Base-by-base conservation (phyloP, 2,329 filamentous ascomycete genomes). In the Sporothrix humicola region DNA sequence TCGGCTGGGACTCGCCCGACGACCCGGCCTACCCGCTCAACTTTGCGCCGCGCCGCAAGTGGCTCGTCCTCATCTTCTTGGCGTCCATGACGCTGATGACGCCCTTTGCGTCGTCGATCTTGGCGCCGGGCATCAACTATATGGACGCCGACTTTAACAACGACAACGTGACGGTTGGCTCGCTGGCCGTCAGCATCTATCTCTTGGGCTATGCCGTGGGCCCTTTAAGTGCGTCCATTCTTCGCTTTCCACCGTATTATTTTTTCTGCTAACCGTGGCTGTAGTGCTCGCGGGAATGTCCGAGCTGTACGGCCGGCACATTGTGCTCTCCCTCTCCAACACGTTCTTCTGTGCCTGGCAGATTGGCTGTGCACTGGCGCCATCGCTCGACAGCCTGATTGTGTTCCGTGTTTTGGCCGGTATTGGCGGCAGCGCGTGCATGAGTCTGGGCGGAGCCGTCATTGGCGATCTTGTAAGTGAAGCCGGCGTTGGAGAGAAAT, bases 281-380 rank as follows among this genome's bases (percentile, higher is more conserved):
- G 85, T 87, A 13, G 87, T 77, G 48, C 74, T 77, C 2, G 76
- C 75, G 9, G 72, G 72, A 5, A 65, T 77, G 50, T 77, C 76
- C 1, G 77, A 77, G 42, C 44, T 77, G 58, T 77, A 77, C 61
- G 77, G 77, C 23, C 77, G 76, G n/a, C 59, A 75, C 37, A 93
- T 94, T 0, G 92, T 97, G 54, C 95, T 97, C 77, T 85, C 94
- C 42, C 84, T 85, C 0, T 91, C 92, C 9, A 94, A 93, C 71
- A 8, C 48, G 1, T 82, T 92, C 1, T 92, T 93, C 81, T 87
- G 87, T 68, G 85, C 81, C 0, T 92, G 91, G 78, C 90, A 75
- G 90, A 88, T 91, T 37, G 91, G 89, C 0, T 91, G 90, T 73
- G 91, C 89, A 1, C 82, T 92, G 3, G 84, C 89, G 0, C 87